phyloP scores from a whole-genome alignment of 768 basidiomycete genomes.

The Hypsizygus marmoreus region DNA sequence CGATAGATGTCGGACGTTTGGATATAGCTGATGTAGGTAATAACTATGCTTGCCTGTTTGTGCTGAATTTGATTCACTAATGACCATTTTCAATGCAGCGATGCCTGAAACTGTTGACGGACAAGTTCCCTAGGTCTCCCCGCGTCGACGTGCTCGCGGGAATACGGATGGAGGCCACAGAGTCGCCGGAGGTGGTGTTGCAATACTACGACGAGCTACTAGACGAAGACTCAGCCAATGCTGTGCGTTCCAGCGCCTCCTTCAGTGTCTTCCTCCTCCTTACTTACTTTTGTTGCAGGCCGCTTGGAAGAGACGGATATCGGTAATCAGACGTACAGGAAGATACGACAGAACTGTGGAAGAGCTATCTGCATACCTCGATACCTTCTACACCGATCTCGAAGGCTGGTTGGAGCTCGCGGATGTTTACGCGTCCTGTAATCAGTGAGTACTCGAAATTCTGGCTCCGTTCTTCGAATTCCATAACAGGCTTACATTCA shows the following conservation, averaged over 20 bases:
- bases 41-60: neutral
- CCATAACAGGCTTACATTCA: neutral
- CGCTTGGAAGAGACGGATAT: constrained; percentile 80
- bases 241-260: constrained; percentile 46
- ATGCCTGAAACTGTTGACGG: constrained; percentile 60
- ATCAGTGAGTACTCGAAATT: constrained; percentile 72
- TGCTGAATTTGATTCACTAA: constrained; percentile 26
- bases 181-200: constrained; percentile 56
- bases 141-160: constrained; percentile 79
- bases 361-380: constrained; percentile 72
- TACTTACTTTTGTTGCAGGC: constrained; percentile 39
- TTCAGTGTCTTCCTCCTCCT: neutral
- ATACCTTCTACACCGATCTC: constrained; percentile 86
- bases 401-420: constrained; percentile 90
- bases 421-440: constrained; percentile 73
- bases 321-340: constrained; percentile 65
- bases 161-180: constrained; percentile 73
- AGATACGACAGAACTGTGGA: constrained; percentile 67
- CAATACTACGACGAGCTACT: constrained; percentile 68
- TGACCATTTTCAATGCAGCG: constrained; percentile 39
- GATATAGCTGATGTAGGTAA: constrained; percentile 74
- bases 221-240: constrained; percentile 65
- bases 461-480: neutral
- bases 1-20: constrained; percentile 71
- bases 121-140: constrained; percentile 77